Base-by-base conservation (phyloP, 352 stramenopile genomes). In the Phytophthora sansomeana region DNA sequence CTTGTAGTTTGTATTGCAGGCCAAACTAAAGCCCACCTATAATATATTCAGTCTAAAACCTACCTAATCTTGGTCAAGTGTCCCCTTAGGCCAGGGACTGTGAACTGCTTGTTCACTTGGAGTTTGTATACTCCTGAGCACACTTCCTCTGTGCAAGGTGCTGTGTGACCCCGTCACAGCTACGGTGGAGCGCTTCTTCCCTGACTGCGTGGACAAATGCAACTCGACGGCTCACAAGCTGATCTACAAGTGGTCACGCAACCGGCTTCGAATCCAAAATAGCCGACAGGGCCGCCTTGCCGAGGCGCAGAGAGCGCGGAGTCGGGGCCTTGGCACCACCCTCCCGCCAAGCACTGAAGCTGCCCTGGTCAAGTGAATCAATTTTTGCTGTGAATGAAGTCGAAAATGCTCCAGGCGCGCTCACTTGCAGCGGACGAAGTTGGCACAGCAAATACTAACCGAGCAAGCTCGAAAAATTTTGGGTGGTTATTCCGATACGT, bases 341-440 rank as follows among this genome's bases (percentile, higher is more conserved):
- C n/a, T n/a, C n/a, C n/a, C n/a, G n/a, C n/a, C n/a, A n/a, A n/a
- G n/a, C n/a, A n/a, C n/a, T n/a, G n/a, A n/a, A n/a, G n/a, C n/a
- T n/a, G n/a, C n/a, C n/a, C n/a, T n/a, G n/a, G n/a, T n/a, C n/a
- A n/a, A n/a, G n/a, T n/a, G n/a, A n/a, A n/a, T 13, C 53, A 8
- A 7, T 52, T 61, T 33, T 61, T 61, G 17, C 39, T 44, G 41
- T 61, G 53, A 21, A 61, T 52, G 14, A 61, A 61, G 17, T 53
- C 53, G 9, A 52, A 14, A 16, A 61, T 61, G 30, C 41, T 46
- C 53, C 53, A 61, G n/a, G 53, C 29, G 8, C 53, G n/a, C 21
- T 61, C 53, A 50, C 29, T 61, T 3, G 53, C 28, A 16, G 41
- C 41, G 9, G 53, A 52, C 6, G 36, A 58, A 3, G 35, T 48